Base-by-base conservation (phyloP, 2,329 filamentous ascomycete species). In the Didymella arachidicola region DNA sequence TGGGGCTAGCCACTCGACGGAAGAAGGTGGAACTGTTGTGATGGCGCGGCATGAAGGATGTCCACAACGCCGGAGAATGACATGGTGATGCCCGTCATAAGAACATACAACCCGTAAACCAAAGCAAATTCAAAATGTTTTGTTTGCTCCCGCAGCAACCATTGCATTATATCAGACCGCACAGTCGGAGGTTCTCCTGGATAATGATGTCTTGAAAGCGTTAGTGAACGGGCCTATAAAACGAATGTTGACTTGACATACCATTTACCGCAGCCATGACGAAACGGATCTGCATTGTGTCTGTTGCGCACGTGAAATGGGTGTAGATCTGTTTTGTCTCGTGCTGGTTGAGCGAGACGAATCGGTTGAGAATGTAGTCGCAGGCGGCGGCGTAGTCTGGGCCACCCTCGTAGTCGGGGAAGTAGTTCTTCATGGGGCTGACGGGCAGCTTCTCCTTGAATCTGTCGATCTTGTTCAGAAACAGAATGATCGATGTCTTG, bases 321-420 rank as follows among this genome's bases (percentile, higher is more conserved):
- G 95, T 99, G 85, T 99, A 99, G 79, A 99, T 98, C 80, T 99
- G 95, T 85, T 99, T 99, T 54, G 93, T 97, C 83, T 98, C 95
- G 78, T 97, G 94, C 81, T 98, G 95, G 83, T 99, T 99, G 77
- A 99, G 84, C 77, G 91, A 95, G 72, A 98, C 95, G 80, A 99
- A 99, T 77, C 95, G 88, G 86, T 98, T 98, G 63, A 99, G 87
- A 73, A 99, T 98, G 82, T 99, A 99, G 79, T 99, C 94, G 82
- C 95, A 99, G 36, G 95, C 95, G 50, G 92, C 90, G 39, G 90
- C 89, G 75, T 99, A 99, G 80, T 99, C 94, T 69, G 96, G 90
- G 70, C 95, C 95, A 68, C 82, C 86, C 82, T 98, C 94, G 76
- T 89, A 90, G 72, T 90, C 88, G 43, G 87, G 87, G 83, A 89